Conservation (phyloP, 768 basidiomycete species). For the Suillus clintonianus region DNA sequence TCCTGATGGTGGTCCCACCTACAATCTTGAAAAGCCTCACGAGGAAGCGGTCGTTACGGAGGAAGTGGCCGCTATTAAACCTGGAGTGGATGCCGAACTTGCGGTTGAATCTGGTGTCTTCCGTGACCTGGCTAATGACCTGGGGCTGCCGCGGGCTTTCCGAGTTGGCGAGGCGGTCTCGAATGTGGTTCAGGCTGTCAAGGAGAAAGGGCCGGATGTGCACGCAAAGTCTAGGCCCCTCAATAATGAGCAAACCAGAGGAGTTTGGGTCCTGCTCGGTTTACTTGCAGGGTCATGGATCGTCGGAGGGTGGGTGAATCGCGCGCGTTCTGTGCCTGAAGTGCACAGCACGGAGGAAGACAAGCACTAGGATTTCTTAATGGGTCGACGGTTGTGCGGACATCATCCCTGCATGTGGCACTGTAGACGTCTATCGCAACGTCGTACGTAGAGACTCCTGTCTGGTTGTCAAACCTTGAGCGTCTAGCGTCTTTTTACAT, state of each 20-base stretch:
- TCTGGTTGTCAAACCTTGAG: neutral
- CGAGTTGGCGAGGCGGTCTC: constrained; percentile 21
- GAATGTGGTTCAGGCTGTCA: constrained; percentile 4
- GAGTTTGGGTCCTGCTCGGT: constrained; percentile 50
- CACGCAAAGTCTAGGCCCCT: constrained; percentile 32
- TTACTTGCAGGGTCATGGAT: constrained; percentile 52
- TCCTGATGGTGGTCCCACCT: constrained; percentile 47
- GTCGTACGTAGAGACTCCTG: neutral
- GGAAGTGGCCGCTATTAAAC: neutral
- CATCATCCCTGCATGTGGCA: neutral
- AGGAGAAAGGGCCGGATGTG: constrained; percentile 20
- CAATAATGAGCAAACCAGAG: constrained; percentile 46
- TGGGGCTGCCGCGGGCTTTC: constrained; percentile 37
- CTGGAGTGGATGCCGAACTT: constrained; percentile 14
- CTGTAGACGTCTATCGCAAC: neutral
- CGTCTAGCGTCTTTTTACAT: neutral
- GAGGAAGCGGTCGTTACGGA: constrained; percentile 7
- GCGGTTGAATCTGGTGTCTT: constrained; percentile 24
- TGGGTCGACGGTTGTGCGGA: neutral
- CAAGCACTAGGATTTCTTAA: constrained; percentile 15
- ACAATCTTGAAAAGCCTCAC: constrained; percentile 36
- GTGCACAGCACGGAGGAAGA: constrained; percentile 12
- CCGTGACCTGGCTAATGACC: constrained; percentile 38
- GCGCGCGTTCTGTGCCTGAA: constrained; percentile 9
- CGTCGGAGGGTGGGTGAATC: constrained; percentile 37